Percentiles rank a stretch among this genome's conserved stretches.
These are phyloP conservation scores for Nevesoporus exiguus DNA, from an alignment of 768 basidiomycete genomes.

Conservation along the genomic window DNA sequence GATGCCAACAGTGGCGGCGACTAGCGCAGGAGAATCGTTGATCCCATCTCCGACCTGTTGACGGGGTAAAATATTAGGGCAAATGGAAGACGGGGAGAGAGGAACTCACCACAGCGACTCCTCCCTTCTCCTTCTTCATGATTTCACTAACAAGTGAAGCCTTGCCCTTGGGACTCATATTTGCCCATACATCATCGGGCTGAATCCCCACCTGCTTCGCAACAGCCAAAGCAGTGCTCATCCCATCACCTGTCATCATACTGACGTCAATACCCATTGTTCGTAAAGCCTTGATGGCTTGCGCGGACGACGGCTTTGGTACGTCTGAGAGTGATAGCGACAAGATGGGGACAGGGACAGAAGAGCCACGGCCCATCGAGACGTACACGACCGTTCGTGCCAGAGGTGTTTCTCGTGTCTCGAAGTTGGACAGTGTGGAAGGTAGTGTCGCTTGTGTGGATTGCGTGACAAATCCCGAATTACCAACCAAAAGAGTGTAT, in stretches of 20 bases:
- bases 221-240: constrained; percentile 80
- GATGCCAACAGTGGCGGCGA: constrained; percentile 93
- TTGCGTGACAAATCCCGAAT: constrained; percentile 63
- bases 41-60: constrained; percentile 94
- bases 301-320: constrained; percentile 79
- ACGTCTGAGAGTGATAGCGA: constrained; percentile 84
- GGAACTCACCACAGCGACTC: constrained; percentile 82
- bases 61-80: background rate
- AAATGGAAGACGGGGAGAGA: background rate
- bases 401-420: constrained; percentile 60
- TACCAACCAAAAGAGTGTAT: constrained; percentile 71
- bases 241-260: constrained; percentile 93
- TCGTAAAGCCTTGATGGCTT: constrained; percentile 77
- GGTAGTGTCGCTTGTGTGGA: constrained; percentile 54
- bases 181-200: constrained; percentile 81
- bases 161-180: constrained; percentile 95
- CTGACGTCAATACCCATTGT: constrained; percentile 90
- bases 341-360: constrained; percentile 56
- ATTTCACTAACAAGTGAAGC: constrained; percentile 80
- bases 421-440: constrained; percentile 57
- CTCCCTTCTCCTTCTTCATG: constrained; percentile 68
- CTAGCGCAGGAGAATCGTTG: constrained; percentile 97
- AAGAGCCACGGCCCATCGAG: constrained; percentile 48
- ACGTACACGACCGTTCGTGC: constrained; percentile 89
- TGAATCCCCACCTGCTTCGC: constrained; percentile 88